phyloP scores from a whole-genome alignment of 192 early-diverging fungal genomes.

The Backusella westeae region DNA sequence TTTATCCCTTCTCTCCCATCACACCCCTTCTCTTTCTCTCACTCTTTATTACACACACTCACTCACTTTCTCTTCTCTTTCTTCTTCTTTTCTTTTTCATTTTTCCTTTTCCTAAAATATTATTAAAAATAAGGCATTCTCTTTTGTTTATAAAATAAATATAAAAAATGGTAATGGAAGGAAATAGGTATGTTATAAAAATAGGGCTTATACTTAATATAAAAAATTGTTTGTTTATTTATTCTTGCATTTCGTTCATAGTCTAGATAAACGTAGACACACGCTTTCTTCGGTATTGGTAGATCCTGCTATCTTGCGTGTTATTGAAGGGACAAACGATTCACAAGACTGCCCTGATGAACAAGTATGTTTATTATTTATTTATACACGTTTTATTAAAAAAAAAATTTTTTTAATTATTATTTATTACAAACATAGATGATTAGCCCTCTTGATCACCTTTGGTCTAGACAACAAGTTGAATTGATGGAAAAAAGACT shows the following conservation, averaged over 20 bases:
- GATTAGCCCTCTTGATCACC: not conserved
- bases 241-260: not conserved
- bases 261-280: slow-evolving; percentile 5
- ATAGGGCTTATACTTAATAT: not conserved
- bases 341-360: not conserved
- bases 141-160: not conserved
- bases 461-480: slow-evolving; percentile 7
- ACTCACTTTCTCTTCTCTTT: not conserved
- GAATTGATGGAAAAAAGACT: slow-evolving; percentile 2
- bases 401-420: not conserved
- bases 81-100: not conserved
- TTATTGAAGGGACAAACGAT: not conserved
- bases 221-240: not conserved
- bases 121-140: not conserved
- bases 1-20: slow-evolving; percentile 6
- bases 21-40: not conserved
- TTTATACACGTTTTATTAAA: not conserved
- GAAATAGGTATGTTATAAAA: not conserved
- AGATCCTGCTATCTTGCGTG: slow-evolving; percentile 11
- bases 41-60: not conserved
- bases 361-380: not conserved
- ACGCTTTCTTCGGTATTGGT: slow-evolving; percentile 9
- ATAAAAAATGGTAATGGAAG: not conserved
- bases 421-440: not conserved
- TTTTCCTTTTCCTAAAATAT: not conserved